phyloP scores from a whole-genome alignment of 2,329 filamentous ascomycete species.

The Diaporthe sp. region DNA sequence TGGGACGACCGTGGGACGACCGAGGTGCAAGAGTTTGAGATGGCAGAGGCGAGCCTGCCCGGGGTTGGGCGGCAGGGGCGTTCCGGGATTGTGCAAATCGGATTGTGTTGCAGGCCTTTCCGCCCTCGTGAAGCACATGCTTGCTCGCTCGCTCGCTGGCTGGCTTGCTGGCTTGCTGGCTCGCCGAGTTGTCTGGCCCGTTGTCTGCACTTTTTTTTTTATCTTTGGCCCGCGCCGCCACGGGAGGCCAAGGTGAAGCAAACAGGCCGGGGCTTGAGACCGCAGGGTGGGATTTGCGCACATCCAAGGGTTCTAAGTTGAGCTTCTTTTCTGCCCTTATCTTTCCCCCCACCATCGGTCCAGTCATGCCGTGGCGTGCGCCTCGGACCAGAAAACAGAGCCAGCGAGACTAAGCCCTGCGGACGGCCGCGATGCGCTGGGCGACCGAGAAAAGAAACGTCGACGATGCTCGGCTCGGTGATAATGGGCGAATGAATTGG shows the following conservation, averaged over 20 bases:
- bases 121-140: conserved; percentile 1
- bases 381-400: neutral
- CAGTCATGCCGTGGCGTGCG: conserved; percentile 28
- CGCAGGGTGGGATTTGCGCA: conserved; percentile 28
- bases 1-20: conserved; percentile 6
- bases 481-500: neutral
- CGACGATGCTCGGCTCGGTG: neutral
- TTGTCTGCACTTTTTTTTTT: conserved; percentile 5
- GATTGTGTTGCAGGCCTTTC: neutral
- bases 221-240: conserved; percentile 20
- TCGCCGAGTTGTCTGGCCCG: neutral
- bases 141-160: neutral
- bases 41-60: neutral
- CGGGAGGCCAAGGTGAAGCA: conserved; percentile 9
- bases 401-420: conserved; percentile 28
- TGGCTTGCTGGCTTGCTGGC: no score
- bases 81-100: conserved; percentile 14
- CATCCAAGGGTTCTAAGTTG: neutral
- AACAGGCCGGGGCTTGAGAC: conserved; percentile 28
- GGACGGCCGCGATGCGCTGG: neutral
- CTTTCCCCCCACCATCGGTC: conserved; percentile 33
- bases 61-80: conserved; percentile 6
- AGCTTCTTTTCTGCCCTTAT: conserved; percentile 35
- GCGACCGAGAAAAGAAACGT: conserved; percentile 5
- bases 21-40: neutral